Evolutionary conservation across 2,329 filamentous ascomycete genomes (phyloP).

Genomic region (Rhytidhysteron rufulum): DNA sequence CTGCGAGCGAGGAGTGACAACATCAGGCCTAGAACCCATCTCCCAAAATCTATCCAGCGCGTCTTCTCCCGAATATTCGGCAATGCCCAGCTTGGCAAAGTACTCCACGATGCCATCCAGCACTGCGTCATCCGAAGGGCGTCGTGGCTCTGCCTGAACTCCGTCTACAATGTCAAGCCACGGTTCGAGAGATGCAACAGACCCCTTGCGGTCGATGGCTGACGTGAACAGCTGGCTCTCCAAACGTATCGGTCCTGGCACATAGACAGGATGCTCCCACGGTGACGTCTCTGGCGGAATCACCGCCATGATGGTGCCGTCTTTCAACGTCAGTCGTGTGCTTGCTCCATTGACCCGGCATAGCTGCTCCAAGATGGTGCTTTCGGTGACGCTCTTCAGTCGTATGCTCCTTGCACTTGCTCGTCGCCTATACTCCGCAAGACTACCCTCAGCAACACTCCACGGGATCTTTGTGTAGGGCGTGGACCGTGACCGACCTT

Average conservation of each 20-base stretch:
- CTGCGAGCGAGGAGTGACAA: too few species aligned
- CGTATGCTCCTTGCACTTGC: constrained; percentile 4
- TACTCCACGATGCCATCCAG: constrained; percentile 41
- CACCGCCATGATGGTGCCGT: constrained; percentile 31
- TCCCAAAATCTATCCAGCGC: constrained; percentile 32
- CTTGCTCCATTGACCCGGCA: constrained; percentile 4
- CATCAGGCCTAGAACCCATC: neutral
- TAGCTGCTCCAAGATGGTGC: neutral
- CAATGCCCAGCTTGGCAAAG: constrained; percentile 39
- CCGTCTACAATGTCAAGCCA: constrained; percentile 20
- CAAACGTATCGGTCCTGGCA: constrained; percentile 42
- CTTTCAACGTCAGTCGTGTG: constrained; percentile 15
- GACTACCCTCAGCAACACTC: neutral
- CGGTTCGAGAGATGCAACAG: constrained; percentile 37
- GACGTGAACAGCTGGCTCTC: constrained; percentile 20
- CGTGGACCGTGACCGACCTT: constrained; percentile 9
- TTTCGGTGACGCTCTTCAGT: constrained; percentile 3
- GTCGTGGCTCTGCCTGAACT: constrained; percentile 11
- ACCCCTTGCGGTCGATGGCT: constrained; percentile 35
- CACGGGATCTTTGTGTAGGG: constrained; percentile 10
- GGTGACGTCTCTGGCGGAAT: constrained; percentile 29
- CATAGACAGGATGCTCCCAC: constrained; percentile 33
- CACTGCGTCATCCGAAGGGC: constrained; percentile 29
- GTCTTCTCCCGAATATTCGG: constrained; percentile 20
- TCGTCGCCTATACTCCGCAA: constrained; percentile 1